Base-by-base conservation (phyloP, 495 filamentous ascomycete species). In the Schizothecium vesticola region DNA sequence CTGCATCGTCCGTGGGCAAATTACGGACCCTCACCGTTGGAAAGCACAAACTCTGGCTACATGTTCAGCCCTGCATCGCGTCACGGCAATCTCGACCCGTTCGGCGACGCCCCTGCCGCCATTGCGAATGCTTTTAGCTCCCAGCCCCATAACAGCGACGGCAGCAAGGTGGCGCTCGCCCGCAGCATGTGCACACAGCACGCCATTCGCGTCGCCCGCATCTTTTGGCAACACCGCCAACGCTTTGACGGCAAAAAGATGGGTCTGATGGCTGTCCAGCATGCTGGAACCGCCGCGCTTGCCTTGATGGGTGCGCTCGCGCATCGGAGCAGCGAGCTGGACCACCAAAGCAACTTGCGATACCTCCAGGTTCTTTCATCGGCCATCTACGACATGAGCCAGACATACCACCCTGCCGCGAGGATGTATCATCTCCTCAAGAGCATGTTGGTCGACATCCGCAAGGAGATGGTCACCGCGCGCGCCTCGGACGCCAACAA, bases 181-280 rank as follows among this genome's bases (percentile, higher is more conserved):
- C 77, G 81, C 19, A 78, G 77, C 51, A 81, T 83, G 61, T 86
- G 83, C 72, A 86, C 82, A 0, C 82, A 84, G 65, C 82, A 84
- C 61, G 83, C 84, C 11, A 81, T 85, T 64, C 70, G 80, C 8
- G 74, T 85, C 5, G 79, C 82, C 0, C 75, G 81, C 9, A 84
- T 86, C 65, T 81, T 86, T 66, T 84, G 80, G 80, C 81, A 84
- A 29, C 82, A 83, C 67, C 78, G 81, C 13, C 78, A 83, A 70
- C 79, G 83, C 11, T 85, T 83, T 61, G 81, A 85, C 59, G 78
- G 80, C 21, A 73, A 75, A 43, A 78, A 80, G 65, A 83, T 83
- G 24, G 78, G 77, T 63, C 70, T 81, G 55, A 78, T 78, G 9
- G 81, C 77, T 3, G 74, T 84, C 56, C 84, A 86, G 67, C 83